phyloP scores from a whole-genome alignment of 2,329 filamentous ascomycete species.

The Amylocarpus encephaloides region DNA sequence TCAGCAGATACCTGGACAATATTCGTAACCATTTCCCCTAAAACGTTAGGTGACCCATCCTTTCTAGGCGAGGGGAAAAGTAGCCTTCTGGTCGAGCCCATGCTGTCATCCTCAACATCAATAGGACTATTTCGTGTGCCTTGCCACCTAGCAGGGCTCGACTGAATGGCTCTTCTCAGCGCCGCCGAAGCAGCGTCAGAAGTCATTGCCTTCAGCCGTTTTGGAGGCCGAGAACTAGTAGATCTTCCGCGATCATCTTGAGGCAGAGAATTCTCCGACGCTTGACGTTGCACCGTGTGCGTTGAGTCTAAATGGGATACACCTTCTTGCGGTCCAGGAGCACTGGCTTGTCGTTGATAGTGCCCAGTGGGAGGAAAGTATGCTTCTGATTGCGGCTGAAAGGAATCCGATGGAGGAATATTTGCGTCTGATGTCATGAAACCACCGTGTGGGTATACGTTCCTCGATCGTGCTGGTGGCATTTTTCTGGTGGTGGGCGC shows the following conservation, averaged over 20 bases:
- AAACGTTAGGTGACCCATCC: constrained; percentile 53
- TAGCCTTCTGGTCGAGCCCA: constrained; percentile 57
- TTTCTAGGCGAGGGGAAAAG: constrained; percentile 73
- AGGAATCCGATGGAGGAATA: constrained; percentile 45
- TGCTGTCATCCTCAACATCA: constrained; percentile 42
- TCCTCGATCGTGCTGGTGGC: constrained; percentile 29
- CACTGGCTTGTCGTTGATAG: constrained; percentile 16
- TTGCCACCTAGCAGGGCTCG: constrained; percentile 35
- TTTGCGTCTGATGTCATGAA: constrained; percentile 6
- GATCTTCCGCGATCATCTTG: constrained; percentile 19
- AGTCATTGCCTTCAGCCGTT: constrained; percentile 27
- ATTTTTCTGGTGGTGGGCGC: constrained; percentile 10
- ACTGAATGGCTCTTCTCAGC: constrained; percentile 29
- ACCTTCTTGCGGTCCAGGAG: constrained; percentile 14
- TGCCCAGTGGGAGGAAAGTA: constrained; percentile 26
- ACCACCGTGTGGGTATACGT: constrained; percentile 7
- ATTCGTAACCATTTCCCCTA: constrained; percentile 53
- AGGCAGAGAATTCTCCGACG: background rate
- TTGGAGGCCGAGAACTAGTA: constrained; percentile 23
- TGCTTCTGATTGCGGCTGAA: constrained; percentile 41
- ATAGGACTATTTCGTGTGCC: constrained; percentile 54
- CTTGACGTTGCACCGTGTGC: constrained; percentile 1
- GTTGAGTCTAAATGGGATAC: background rate
- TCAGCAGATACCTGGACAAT: constrained; percentile 40
- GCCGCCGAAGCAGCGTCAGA: constrained; percentile 28